Evolutionary conservation across 768 basidiomycete species (phyloP).

Genomic region (Aureoboletus auriporus): DNA sequence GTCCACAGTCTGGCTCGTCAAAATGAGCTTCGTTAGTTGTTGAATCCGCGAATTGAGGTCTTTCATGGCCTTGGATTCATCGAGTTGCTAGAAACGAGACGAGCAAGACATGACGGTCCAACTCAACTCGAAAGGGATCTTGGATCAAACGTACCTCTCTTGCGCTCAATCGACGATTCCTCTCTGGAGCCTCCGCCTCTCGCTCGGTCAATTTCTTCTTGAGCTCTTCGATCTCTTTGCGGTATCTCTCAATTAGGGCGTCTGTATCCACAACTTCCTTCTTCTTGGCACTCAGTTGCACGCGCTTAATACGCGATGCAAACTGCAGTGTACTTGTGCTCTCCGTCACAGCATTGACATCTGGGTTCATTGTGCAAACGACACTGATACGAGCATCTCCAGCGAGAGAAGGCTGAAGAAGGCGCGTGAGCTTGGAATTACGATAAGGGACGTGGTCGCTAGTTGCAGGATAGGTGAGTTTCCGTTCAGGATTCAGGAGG

Average conservation of each 20-base stretch:
- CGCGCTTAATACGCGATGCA: conserved; percentile 87
- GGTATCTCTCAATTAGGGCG: conserved; percentile 89
- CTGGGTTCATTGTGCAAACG: conserved; percentile 93
- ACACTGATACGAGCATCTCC: conserved; percentile 96
- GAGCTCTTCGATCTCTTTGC: conserved; percentile 91
- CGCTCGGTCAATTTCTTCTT: conserved; percentile 67
- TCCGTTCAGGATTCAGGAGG: not conserved
- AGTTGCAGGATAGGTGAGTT: not conserved
- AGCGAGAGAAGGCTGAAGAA: conserved; percentile 91
- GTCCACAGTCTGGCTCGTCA: conserved; percentile 82
- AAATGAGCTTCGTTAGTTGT: conserved; percentile 78
- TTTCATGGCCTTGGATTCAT: conserved; percentile 81
- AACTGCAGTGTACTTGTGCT: conserved; percentile 87
- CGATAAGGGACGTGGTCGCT: conserved; percentile 93
- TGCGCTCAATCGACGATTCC: conserved; percentile 42
- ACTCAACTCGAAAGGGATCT: not conserved
- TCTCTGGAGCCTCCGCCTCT: conserved; percentile 56
- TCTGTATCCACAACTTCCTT: conserved; percentile 93
- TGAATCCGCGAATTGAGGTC: conserved; percentile 78
- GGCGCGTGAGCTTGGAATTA: conserved; percentile 90
- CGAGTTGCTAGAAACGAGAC: conserved; percentile 55
- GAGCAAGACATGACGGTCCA: not conserved
- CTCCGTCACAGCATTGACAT: conserved; percentile 72
- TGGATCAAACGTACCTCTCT: conserved; percentile 32
- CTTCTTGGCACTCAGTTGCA: conserved; percentile 84